These are phyloP conservation scores for Aspergillus haitiensis DNA, from an alignment of 495 filamentous ascomycete genomes.

Conservation along the genomic window DNA sequence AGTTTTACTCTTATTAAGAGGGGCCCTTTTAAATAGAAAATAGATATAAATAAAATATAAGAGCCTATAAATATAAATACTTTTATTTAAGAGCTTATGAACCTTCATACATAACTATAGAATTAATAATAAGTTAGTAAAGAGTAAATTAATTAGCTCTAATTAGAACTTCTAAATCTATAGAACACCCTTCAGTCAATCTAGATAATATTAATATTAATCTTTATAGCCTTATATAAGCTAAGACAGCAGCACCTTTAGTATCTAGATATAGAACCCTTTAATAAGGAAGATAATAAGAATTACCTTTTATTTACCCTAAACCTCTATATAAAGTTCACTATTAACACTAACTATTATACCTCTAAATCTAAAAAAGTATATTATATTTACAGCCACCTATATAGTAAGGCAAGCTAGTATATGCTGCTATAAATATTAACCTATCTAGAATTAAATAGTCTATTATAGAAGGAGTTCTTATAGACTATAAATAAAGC, in stretches of 20 bases:
- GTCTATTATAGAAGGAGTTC: background rate
- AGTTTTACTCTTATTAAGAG: too few species aligned
- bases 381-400: background rate
- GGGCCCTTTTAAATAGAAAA: too few species aligned
- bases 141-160: too few species aligned
- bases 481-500: background rate
- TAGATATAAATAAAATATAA: too few species aligned
- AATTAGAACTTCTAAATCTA: too few species aligned
- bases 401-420: background rate
- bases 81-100: too few species aligned
- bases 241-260: background rate
- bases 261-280: background rate
- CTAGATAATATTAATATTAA: background rate
- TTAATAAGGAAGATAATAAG: background rate
- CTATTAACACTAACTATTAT: background rate
- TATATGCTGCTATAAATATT: background rate
- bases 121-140: too few species aligned
- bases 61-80: too few species aligned
- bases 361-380: background rate
- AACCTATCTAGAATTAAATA: background rate
- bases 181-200: too few species aligned
- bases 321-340: conserved; percentile 1
- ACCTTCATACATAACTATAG: too few species aligned
- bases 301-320: background rate
- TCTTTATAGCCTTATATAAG: background rate